Evolutionary conservation across 306 rosid species (phyloP).

Genomic region (Lathyrus aphaca): DNA sequence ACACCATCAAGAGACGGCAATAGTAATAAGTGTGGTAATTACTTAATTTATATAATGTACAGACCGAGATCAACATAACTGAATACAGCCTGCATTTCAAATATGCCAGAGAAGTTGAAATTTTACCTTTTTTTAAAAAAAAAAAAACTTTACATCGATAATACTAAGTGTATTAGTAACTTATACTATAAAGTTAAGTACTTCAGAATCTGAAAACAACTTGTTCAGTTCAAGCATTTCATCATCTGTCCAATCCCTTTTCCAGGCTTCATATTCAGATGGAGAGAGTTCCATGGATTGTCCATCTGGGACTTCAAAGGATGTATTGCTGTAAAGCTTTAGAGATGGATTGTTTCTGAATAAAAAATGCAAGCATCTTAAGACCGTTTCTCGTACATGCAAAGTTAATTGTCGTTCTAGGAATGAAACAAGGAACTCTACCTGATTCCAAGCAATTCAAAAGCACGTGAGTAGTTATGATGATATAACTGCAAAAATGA

Average conservation of each 20-base stretch:
- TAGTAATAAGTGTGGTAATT: no score
- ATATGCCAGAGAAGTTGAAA: neutral
- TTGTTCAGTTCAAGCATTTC: conserved; percentile 17
- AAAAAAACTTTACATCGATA: neutral
- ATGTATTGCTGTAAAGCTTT: conserved; percentile 17
- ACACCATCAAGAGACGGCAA: no score
- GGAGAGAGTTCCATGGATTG: neutral
- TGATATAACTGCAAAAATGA: neutral
- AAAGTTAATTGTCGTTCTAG: conserved; percentile 48
- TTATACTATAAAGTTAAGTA: conserved; percentile 4
- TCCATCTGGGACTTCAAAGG: conserved; percentile 19
- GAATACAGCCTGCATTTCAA: neutral
- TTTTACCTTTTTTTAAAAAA: neutral
- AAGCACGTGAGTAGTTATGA: neutral
- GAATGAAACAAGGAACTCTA: conserved; percentile 60
- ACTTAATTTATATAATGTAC: no score
- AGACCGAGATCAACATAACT: no score
- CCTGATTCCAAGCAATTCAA: conserved; percentile 52
- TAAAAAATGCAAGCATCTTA: conserved; percentile 65
- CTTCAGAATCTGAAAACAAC: neutral
- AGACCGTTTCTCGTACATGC: conserved; percentile 52
- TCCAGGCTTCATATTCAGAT: conserved; percentile 33
- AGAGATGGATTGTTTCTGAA: conserved; percentile 41
- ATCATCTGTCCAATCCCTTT: conserved; percentile 31
- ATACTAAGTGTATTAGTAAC: neutral